Evolutionary conservation across 345 rosid species (phyloP).

Genomic region (Hibiscus tridactylites): DNA sequence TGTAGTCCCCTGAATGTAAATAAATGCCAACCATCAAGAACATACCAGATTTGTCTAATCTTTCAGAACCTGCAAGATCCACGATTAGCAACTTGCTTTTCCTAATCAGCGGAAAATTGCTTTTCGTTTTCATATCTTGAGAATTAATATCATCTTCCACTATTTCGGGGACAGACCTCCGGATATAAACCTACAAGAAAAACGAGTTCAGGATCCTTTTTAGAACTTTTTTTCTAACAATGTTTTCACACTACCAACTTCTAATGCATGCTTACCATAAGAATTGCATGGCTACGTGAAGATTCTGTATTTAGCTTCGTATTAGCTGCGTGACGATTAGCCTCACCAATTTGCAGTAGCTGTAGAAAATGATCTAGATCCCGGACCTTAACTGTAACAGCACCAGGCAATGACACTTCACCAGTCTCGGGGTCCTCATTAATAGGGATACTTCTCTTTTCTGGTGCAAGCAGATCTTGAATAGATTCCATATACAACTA

Average conservation of each 20-base stretch:
- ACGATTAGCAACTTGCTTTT: conserved; percentile 89
- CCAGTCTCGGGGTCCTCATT: conserved; percentile 77
- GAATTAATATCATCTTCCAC: conserved; percentile 27
- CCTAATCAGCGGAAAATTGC: conserved; percentile 43
- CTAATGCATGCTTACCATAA: conserved; percentile 42
- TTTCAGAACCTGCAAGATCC: conserved; percentile 98
- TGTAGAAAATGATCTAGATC: conserved; percentile 61
- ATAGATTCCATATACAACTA: conserved; percentile 4
- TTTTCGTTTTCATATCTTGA: conserved; percentile 18
- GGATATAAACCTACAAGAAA: conserved; percentile 48
- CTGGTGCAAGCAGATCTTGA: conserved; percentile 34
- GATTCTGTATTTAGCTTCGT: conserved; percentile 93
- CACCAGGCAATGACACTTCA: conserved; percentile 75
- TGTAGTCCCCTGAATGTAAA: neutral
- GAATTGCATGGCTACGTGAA: conserved; percentile 95
- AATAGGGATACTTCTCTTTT: conserved; percentile 58
- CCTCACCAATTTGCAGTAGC: conserved; percentile 76
- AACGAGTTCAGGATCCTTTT: conserved; percentile 4
- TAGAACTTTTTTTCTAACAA: neutral
- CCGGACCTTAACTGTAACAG: conserved; percentile 48
- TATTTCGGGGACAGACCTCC: conserved; percentile 47
- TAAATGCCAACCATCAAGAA: neutral
- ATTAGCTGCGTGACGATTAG: conserved; percentile 81
- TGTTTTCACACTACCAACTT: neutral
- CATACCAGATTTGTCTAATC: conserved; percentile 87